Base-by-base conservation (phyloP, 1,139 yeast genomes). In the Kurtzmaniella quercitrusa region DNA sequence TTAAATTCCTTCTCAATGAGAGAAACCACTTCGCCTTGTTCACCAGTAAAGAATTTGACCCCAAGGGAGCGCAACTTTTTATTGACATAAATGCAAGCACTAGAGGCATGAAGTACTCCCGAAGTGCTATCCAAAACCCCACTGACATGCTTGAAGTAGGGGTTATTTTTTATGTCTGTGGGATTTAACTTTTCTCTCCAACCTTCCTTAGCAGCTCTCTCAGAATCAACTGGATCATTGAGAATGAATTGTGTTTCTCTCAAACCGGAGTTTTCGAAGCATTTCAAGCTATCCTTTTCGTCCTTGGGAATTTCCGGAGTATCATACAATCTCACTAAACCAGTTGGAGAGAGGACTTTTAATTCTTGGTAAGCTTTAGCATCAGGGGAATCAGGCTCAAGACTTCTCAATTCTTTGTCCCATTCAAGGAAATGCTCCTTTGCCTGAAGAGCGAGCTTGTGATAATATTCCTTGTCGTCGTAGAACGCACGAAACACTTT, bases 401-500 rank as follows among this genome's bases (percentile, higher is more conserved):
- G 39, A 3, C 34, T 24, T 21, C 34, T 31, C 8, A 50, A 31
- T 8, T 44, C 46, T 6, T 52, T 41, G 44, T 66, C 58, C 68
- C 72, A 66, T 41, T 58, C 37, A 37, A 62, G 54, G 60, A 66
- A 70, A 4, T 53, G 44, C 10, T 58, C 60, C 18, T 58, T 51
- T 1, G 74, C 67, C 49, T 65, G 55, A 16, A 60, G 51, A 1
- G 75, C 73, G 46, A 73, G 54, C 23, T 61, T 50, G 27, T 65
- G 70, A 47, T 72, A 72, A 41, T 60, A 62, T 15, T 57, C 55
- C 34, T 62, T 58, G 25, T 63, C 66, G 2, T 62, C 71, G 51
- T 72, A 73, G 33, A 63, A 68, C 2, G 69, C 62, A 39, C 77
- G 54, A 38, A 73, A 60, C 14, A 69, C 55, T 40, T 73, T 64